A percentile compares a stretch with the other conserved stretches of the same genome.
Evolutionary conservation across 2,329 filamentous ascomycete genomes (phyloP).

Genomic region (Plenodomus biglobosus): DNA sequence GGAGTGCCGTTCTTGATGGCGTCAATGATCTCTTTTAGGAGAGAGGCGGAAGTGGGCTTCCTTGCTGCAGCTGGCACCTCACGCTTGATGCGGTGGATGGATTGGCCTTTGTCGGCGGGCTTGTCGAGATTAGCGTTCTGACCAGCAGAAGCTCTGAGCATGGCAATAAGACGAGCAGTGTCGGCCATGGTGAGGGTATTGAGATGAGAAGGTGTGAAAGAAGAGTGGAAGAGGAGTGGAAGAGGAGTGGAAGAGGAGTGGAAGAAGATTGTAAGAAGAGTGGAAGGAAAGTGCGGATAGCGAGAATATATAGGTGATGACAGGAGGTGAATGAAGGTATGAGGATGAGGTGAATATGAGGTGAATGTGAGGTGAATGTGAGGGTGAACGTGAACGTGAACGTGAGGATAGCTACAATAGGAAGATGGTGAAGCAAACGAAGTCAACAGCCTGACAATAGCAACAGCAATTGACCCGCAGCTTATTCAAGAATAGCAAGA

Average conservation of each 20-base stretch:
- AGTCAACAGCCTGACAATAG: not conserved
- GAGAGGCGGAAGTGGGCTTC: constrained; percentile 11
- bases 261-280: not conserved
- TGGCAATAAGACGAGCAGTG: constrained; percentile 19
- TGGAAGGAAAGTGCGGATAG: constrained; percentile 1
- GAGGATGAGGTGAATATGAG: too few species aligned
- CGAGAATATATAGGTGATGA: too few species aligned
- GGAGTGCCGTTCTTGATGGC: constrained; percentile 13
- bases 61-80: constrained; percentile 3
- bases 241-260: not conserved
- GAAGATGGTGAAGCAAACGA: constrained; percentile 1
- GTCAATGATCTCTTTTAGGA: constrained; percentile 22
- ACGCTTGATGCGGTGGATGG: constrained; percentile 5
- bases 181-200: constrained; percentile 23
- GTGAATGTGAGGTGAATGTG: constrained; percentile 27
- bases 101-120: constrained; percentile 6
- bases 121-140: constrained; percentile 25
- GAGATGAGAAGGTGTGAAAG: not conserved
- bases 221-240: not conserved
- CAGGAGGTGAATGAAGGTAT: too few species aligned
- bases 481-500: too few species aligned
- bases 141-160: constrained; percentile 29
- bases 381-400: too few species aligned
- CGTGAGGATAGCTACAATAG: too few species aligned
- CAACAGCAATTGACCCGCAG: not conserved